Conservation (phyloP, 495 filamentous ascomycete genomes). For the Niebla homalea region DNA sequence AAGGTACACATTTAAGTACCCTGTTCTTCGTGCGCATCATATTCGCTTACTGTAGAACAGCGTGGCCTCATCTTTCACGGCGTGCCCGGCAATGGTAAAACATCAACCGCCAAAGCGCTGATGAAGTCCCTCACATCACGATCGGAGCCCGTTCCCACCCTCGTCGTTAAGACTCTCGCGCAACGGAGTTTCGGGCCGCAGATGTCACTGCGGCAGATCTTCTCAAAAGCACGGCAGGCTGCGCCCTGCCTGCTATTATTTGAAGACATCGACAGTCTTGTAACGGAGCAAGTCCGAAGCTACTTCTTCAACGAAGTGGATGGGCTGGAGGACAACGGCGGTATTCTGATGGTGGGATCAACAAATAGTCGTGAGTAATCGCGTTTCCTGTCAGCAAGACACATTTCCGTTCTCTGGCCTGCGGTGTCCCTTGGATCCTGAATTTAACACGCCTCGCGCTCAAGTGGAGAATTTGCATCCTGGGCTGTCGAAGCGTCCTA, state of each 20-base stretch:
- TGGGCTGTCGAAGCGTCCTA: slow-evolving; percentile 49
- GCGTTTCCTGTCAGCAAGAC: no score
- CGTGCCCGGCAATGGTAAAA: slow-evolving; percentile 49
- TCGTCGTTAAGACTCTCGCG: slow-evolving; percentile 39
- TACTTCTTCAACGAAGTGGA: slow-evolving; percentile 64
- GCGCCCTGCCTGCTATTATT: slow-evolving; percentile 39
- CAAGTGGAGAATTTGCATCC: slow-evolving; percentile 39
- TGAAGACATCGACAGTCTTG: slow-evolving; percentile 53
- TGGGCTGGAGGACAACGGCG: slow-evolving; percentile 51
- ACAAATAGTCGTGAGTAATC: slow-evolving; percentile 39
- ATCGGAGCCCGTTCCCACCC: slow-evolving; percentile 27
- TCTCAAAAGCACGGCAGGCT: slow-evolving; percentile 32
- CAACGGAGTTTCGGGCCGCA: slow-evolving; percentile 16
- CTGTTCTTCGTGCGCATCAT: not conserved
- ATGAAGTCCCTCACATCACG: slow-evolving; percentile 42
- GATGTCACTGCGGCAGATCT: slow-evolving; percentile 23
- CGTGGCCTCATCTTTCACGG: slow-evolving; percentile 12
- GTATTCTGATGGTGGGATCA: slow-evolving; percentile 49
- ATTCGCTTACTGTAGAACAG: not conserved
- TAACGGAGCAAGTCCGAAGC: slow-evolving; percentile 35
- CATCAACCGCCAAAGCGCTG: slow-evolving; percentile 51
- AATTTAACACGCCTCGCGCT: not conserved
- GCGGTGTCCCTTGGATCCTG: not conserved
- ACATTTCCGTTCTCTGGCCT: not conserved
- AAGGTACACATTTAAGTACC: slow-evolving; percentile 13